Conservation (phyloP, 768 basidiomycete genomes). For the Tephrocybe sp. region DNA sequence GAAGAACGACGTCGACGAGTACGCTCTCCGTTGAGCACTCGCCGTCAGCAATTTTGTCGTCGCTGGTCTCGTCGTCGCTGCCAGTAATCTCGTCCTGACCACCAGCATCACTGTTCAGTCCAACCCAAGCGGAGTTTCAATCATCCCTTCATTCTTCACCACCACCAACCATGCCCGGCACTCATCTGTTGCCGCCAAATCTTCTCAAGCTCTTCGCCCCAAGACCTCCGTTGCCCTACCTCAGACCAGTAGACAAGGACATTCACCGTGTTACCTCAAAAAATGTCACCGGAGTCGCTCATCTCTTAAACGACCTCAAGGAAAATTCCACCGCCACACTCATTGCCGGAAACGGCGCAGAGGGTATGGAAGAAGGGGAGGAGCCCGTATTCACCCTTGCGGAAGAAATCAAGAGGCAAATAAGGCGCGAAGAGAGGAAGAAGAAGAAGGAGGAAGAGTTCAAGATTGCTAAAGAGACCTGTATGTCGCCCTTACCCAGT, state of each 20-base stretch:
- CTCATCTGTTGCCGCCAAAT: slow-evolving; percentile 91
- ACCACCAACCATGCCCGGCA: slow-evolving; percentile 51
- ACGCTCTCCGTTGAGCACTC: no score
- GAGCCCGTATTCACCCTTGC: slow-evolving; percentile 78
- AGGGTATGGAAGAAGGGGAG: slow-evolving; percentile 81
- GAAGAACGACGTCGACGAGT: slow-evolving; percentile 52
- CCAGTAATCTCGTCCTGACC: no score
- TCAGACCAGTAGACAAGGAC: slow-evolving; percentile 82
- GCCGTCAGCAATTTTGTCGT: no score
- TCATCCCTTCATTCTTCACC: not conserved
- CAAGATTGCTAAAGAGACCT: slow-evolving; percentile 79
- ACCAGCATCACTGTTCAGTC: no score
- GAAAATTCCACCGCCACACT: slow-evolving; percentile 74
- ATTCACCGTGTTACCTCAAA: slow-evolving; percentile 71
- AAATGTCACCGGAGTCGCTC: slow-evolving; percentile 73
- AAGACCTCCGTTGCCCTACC: slow-evolving; percentile 83
- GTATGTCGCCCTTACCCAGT: slow-evolving; percentile 45
- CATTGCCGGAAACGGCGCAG: slow-evolving; percentile 54
- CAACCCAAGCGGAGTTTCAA: slow-evolving; percentile 22
- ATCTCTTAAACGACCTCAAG: slow-evolving; percentile 66
- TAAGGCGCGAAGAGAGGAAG: slow-evolving; percentile 75
- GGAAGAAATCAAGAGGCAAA: slow-evolving; percentile 78
- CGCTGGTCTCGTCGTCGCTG: not conserved
- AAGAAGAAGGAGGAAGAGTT: slow-evolving; percentile 78
- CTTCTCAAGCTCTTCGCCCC: slow-evolving; percentile 96